A percentile compares a stretch with the other conserved stretches of the same genome.
These are phyloP conservation scores for Aspergillus arachidicola DNA, from an alignment of 2,329 filamentous ascomycete species.

Conservation along the genomic window DNA sequence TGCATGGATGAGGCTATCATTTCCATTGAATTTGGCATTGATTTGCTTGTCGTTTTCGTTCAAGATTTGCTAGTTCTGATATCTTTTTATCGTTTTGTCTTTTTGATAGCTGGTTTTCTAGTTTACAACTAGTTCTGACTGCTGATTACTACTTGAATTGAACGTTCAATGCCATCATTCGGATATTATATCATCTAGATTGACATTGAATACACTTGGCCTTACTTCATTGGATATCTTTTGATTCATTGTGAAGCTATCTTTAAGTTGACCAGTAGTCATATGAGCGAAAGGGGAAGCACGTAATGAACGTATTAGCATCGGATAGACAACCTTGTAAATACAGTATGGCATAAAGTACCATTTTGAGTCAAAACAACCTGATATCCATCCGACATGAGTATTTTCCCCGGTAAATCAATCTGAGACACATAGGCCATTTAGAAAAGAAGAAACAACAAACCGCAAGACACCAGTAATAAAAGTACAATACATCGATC, in stretches of 20 bases:
- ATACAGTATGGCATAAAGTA: not conserved
- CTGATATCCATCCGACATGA: not conserved
- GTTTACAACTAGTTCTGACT: not conserved
- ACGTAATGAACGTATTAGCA: not conserved
- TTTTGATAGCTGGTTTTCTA: not conserved
- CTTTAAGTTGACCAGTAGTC: not conserved
- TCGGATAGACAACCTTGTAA: not conserved
- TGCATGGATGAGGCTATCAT: too few relatives aligned
- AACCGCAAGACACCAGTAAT: not conserved
- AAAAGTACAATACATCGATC: not conserved
- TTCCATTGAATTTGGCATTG: too few relatives aligned
- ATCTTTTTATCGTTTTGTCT: too few relatives aligned
- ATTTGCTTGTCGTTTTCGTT: too few relatives aligned
- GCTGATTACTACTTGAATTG: not conserved
- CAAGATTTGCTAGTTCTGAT: too few relatives aligned
- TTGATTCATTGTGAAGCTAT: not conserved
- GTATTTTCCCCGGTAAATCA: not conserved
- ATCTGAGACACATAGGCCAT: not conserved
- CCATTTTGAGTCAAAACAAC: not conserved
- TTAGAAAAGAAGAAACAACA: not conserved
- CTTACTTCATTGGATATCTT: not conserved
- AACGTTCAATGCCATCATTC: not conserved
- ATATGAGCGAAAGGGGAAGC: not conserved
- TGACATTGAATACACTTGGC: not conserved
- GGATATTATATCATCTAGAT: not conserved